These are phyloP conservation scores for Xylaria sp. DNA, from an alignment of 2,329 filamentous ascomycete genomes.

Conservation along the genomic window DNA sequence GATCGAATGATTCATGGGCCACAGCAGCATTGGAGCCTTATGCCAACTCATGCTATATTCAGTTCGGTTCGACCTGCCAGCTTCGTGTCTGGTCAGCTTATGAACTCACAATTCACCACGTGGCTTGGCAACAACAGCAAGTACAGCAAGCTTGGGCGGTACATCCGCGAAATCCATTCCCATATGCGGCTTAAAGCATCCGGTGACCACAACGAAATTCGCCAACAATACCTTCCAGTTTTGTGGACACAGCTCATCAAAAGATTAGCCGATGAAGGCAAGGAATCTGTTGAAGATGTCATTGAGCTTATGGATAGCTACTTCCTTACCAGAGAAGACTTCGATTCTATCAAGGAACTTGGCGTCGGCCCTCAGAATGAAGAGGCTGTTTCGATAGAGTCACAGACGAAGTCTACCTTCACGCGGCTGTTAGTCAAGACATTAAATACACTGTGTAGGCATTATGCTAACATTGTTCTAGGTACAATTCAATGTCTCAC, in stretches of 20 bases:
- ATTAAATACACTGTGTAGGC: slow-evolving; percentile 5
- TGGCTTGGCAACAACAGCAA: slow-evolving; percentile 98
- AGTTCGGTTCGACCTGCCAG: slow-evolving; percentile 93
- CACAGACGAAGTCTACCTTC: slow-evolving; percentile 87
- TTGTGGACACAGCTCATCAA: slow-evolving; percentile 85
- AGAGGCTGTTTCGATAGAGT: slow-evolving; percentile 78
- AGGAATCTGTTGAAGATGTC: slow-evolving; percentile 81
- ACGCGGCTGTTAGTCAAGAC: slow-evolving; percentile 77
- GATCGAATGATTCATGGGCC: slow-evolving; percentile 98
- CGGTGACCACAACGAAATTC: slow-evolving; percentile 90
- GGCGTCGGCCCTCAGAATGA: slow-evolving; percentile 87
- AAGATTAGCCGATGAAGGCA: slow-evolving; percentile 79
- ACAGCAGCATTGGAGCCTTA: slow-evolving; percentile 97
- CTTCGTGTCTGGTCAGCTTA: slow-evolving; percentile 82
- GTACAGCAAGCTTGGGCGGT: slow-evolving; percentile 78
- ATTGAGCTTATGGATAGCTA: slow-evolving; percentile 98
- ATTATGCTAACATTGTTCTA: slow-evolving; percentile 50
- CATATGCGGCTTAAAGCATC: slow-evolving; percentile 94
- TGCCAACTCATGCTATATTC: slow-evolving; percentile 96
- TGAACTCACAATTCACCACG: slow-evolving; percentile 79
- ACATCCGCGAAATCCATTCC: slow-evolving; percentile 92
- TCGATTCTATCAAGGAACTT: slow-evolving; percentile 90
- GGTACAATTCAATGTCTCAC: slow-evolving; percentile 87
- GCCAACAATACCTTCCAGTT: slow-evolving; percentile 91
- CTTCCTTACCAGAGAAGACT: slow-evolving; percentile 93